phyloP scores from a whole-genome alignment of 2,329 filamentous ascomycete species.

The Microdochium nivale region DNA sequence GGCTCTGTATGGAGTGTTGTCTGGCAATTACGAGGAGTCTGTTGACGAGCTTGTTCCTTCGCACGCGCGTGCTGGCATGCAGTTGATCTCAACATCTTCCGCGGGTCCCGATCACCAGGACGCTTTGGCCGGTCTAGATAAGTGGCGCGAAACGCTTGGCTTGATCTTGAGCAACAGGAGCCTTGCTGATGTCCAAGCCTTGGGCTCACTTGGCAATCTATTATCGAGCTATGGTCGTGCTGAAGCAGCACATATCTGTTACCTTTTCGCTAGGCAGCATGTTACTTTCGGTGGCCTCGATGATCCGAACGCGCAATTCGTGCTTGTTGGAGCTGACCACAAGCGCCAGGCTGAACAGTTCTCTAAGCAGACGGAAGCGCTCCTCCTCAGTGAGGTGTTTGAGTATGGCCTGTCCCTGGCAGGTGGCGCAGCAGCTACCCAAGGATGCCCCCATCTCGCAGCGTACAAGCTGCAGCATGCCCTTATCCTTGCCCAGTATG shows the following conservation, averaged over 20 bases:
- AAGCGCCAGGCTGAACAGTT: conserved; percentile 61
- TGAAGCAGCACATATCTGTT: conserved; percentile 92
- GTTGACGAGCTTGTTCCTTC: conserved; percentile 92
- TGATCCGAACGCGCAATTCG: conserved; percentile 69
- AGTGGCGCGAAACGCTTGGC: conserved; percentile 85
- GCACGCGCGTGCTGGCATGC: conserved; percentile 84
- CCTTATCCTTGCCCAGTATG: conserved; percentile 72
- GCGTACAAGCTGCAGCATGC: conserved; percentile 90
- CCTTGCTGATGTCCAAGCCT: conserved; percentile 64
- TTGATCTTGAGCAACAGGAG: conserved; percentile 86
- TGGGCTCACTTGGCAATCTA: conserved; percentile 73
- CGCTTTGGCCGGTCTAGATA: conserved; percentile 75
- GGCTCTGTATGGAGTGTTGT: conserved; percentile 86
- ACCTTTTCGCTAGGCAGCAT: conserved; percentile 68
- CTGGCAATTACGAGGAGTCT: conserved; percentile 88
- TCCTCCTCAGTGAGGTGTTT: conserved; percentile 93
- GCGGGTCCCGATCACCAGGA: conserved; percentile 56
- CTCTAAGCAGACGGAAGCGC: conserved; percentile 70
- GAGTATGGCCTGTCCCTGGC: conserved; percentile 79
- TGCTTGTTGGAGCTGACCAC: conserved; percentile 81
- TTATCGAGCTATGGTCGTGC: conserved; percentile 77
- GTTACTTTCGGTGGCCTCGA: conserved; percentile 75
- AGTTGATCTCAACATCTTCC: conserved; percentile 74
- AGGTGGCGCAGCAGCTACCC: conserved; percentile 40
- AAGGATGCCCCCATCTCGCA: conserved; percentile 71